Base-by-base conservation (phyloP, 805 yeast species). In the Blastobotrys muscicola region DNA sequence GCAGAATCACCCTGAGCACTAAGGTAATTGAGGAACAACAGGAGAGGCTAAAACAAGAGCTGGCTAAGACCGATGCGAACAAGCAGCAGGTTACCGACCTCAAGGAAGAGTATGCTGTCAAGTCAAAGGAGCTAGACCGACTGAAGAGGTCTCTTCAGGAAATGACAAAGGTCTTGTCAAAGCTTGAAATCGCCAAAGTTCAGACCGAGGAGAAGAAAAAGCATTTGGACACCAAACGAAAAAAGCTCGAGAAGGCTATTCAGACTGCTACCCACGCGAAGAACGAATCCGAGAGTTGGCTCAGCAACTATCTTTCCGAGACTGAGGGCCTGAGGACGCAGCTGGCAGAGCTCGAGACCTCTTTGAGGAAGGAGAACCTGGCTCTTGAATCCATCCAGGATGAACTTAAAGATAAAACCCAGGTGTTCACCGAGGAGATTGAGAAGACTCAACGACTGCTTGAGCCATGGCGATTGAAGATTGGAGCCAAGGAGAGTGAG, bases 381-480 rank as follows among this genome's bases (percentile, higher is more conserved):
- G 66, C 64, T n/a, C 63, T 90, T 15, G 82, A 78, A 42, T 71
- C 71, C 20, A 78, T 89, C 9, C 76, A 87, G 53, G 51, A 69
- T 6, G 76, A 75, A 26, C 69, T 92, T 38, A 77, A 85, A 7
- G 80, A 76, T 38, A 85, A 85, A 57, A 90, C 97, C 0, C 71
- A 77, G 8, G 78, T 66, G 2, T 71, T 82, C 44, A 75, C 89
- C 1, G 72, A 70, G 7, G 73, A 83, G 54, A 82, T 89, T 41
- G 82, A 76, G 50, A 53, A 56, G 10, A 63, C 78, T 33, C 89
- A 85, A 57, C 70, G 68, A 6, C 70, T 80, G 47, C 64, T 86
- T 5, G 89, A 84, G 51, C 98, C 97, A 0, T 86, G 94, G 89
- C 77, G 76, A 46, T 80, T 74, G 23, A 72, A 77, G 49, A 64